Base-by-base conservation (phyloP, 192 early-diverging fungal genomes). In the Mortierella antarctica region DNA sequence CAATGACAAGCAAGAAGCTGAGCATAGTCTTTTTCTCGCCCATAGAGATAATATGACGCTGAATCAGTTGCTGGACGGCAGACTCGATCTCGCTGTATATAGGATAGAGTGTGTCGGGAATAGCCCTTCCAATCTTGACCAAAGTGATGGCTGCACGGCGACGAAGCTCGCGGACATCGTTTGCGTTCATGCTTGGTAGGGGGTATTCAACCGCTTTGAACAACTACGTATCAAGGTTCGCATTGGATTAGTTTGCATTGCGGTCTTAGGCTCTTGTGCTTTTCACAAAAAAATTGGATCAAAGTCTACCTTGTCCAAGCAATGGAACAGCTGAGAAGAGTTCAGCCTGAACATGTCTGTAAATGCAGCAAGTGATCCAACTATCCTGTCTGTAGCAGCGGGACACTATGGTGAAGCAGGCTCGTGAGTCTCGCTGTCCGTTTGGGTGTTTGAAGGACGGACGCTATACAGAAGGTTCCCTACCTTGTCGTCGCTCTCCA, bases 321-420 rank as follows among this genome's bases (percentile, higher is more conserved):
- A 64, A n/a, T 52, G 69, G 60, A 72, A 80, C 11, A 80, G 15
- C 17, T 68, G 65, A 6, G 70, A 53, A 5, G 77, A 80, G 11
- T 72, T 66, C 42, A 72, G 12, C n/a, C 68, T 80, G 59, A 80
- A 72, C 77, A 80, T 63, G 12, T 72, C 77, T 52, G 77, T 68
- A 31, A 72, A 80, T 1, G 65, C 47, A 9, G 64, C 15, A 5
- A 80, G 15, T 45, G 77, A 72, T 21, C 57, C 58, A 2, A 72
- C 53, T 17, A 62, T 39, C 62, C 77, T 61, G 5, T 71, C 70
- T 15, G 72, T 14, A 0, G 65, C 70, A 18, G 51, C 46, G 6
- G 68, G 64, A 40, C 62, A 58, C 76, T 79, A 56, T 12, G 10
- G 45, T 18, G 6, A 21, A 11, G 12, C 31, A 42, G 12, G 8